Percentiles rank a stretch among this genome's conserved stretches.
phyloP scores from a whole-genome alignment of 208 protist species.

The Trichomonas vaginalis region DNA sequence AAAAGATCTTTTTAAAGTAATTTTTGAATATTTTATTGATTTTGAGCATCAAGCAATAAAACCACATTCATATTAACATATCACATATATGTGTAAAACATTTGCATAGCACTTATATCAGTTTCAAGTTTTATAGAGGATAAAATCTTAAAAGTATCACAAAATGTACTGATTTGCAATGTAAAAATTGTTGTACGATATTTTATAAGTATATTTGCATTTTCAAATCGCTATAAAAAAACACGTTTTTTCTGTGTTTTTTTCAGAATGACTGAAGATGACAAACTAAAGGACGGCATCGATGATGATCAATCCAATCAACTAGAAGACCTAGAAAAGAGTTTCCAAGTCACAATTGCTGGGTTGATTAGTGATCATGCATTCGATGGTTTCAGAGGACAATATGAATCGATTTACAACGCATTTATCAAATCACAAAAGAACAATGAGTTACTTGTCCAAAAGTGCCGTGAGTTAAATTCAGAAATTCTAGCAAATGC shows the following conservation, averaged over 20 bases:
- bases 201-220: no score
- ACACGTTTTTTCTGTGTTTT: neutral
- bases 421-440: slow-evolving; percentile 82
- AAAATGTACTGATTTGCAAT: no score
- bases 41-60: no score
- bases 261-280: neutral
- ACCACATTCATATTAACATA: no score
- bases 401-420: slow-evolving; percentile 88
- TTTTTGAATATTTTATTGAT: no score
- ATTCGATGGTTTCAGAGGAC: slow-evolving; percentile 71
- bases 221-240: no score
- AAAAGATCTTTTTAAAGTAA: no score
- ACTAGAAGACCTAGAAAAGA: slow-evolving; percentile 61
- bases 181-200: no score
- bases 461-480: slow-evolving; percentile 71
- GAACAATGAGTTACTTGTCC: slow-evolving; percentile 75
- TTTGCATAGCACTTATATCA: no score
- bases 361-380: slow-evolving; percentile 68
- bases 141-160: no score
- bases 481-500: slow-evolving; percentile 74
- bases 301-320: slow-evolving; percentile 32
- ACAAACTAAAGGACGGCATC: neutral
- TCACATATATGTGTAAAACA: no score
- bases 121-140: no score
- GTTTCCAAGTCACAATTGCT: slow-evolving; percentile 60